These are phyloP conservation scores for Parietaria judaica DNA, from an alignment of 306 rosid species.

Conservation along the genomic window DNA sequence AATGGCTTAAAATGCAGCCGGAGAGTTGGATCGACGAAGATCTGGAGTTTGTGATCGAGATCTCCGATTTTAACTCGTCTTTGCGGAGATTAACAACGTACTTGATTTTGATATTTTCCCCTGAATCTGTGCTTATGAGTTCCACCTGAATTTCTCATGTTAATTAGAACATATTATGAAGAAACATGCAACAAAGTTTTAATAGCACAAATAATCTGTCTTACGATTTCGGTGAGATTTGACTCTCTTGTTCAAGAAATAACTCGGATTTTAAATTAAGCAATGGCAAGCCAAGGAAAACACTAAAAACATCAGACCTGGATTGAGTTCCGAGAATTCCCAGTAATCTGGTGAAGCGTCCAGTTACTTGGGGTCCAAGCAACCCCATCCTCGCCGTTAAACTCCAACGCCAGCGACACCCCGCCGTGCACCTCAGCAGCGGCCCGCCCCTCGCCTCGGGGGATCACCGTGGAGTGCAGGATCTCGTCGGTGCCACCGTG, in stretches of 20 bases:
- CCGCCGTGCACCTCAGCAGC: constrained; percentile 54
- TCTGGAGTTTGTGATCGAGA: constrained; percentile 45
- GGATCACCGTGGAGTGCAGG: constrained; percentile 51
- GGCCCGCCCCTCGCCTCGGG: constrained; percentile 35
- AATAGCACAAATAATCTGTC: too few relatives aligned
- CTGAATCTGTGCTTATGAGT: constrained; percentile 37
- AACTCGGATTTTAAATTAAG: too few relatives aligned
- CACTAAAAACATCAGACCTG: constrained; percentile 30
- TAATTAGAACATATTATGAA: not conserved
- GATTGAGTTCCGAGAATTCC: constrained; percentile 48
- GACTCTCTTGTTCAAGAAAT: too few relatives aligned
- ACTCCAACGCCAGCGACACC: constrained; percentile 46
- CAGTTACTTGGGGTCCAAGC: constrained; percentile 57
- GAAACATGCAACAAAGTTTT: too few relatives aligned
- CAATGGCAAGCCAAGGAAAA: too few relatives aligned
- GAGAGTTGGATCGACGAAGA: constrained; percentile 42
- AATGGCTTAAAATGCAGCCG: constrained; percentile 60
- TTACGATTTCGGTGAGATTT: too few relatives aligned
- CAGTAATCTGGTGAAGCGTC: constrained; percentile 46
- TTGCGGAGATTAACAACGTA: constrained; percentile 50
- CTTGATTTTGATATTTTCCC: constrained; percentile 42
- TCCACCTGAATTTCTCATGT: constrained; percentile 47
- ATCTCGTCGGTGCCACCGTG: constrained; percentile 74
- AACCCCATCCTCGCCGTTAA: constrained; percentile 17
- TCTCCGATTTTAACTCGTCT: constrained; percentile 48